Conservation (phyloP, 805 yeast species). For the Nakazawaea pomicola region DNA sequence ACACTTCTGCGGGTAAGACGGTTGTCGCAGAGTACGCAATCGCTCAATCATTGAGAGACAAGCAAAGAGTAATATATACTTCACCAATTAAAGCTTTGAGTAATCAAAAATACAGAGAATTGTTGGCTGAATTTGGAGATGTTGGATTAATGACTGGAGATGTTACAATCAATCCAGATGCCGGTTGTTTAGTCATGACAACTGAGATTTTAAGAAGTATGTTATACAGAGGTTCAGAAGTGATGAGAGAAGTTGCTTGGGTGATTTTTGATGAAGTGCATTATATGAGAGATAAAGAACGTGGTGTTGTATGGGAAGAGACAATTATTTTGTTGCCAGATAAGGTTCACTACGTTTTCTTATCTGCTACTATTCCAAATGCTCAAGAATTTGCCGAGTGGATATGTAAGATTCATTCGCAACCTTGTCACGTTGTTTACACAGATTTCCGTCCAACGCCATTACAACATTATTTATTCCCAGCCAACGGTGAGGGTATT, state of each 20-base stretch:
- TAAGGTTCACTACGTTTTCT: conserved; percentile 87
- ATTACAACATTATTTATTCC: conserved; percentile 92
- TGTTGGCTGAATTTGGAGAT: conserved; percentile 89
- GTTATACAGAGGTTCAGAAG: conserved; percentile 96
- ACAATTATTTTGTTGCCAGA: conserved; percentile 94
- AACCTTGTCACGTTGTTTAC: conserved; percentile 97
- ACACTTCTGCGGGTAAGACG: conserved; percentile 95
- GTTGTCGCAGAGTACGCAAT: conserved; percentile 97
- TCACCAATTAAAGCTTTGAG: conserved; percentile 94
- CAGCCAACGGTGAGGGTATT: conserved; percentile 98
- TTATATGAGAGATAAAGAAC: conserved; percentile 94
- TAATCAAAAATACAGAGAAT: conserved; percentile 90
- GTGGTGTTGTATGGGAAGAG: conserved; percentile 99
- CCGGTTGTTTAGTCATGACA: conserved; percentile 97
- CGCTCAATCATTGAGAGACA: conserved; percentile 87
- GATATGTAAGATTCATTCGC: conserved; percentile 92
- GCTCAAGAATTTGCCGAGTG: conserved; percentile 99
- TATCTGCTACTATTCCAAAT: conserved; percentile 96
- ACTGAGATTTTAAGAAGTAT: conserved; percentile 95
- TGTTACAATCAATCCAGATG: conserved; percentile 97
- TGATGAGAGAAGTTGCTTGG: conserved; percentile 99
- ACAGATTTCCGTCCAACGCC: conserved; percentile 99
- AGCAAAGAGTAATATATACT: conserved; percentile 91
- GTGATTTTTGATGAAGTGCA: conserved; percentile 98
- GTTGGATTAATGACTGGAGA: conserved; percentile 99